A percentile compares a stretch with the other conserved stretches of the same genome.
Conservation (phyloP, 208 protist genomes). For the Balamuthia mandrillaris region DNA sequence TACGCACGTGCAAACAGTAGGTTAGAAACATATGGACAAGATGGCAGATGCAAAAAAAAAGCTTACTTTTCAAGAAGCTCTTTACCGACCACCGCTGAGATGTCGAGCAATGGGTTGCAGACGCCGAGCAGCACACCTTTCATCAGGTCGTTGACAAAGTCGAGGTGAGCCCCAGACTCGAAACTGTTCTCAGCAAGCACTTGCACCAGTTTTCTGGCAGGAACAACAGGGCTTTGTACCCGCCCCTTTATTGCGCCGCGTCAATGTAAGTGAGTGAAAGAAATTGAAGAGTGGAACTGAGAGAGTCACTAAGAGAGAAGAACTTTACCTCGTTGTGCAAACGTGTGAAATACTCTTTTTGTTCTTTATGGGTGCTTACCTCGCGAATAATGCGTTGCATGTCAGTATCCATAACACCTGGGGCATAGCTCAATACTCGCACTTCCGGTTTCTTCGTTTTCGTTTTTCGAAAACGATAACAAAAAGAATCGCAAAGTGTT, state of each 20-base stretch:
- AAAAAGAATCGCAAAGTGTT: too few relatives aligned
- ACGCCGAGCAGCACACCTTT: constrained; percentile 51
- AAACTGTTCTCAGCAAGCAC: not conserved
- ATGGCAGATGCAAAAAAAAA: not conserved
- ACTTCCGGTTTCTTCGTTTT: too few relatives aligned
- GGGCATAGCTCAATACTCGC: too few relatives aligned
- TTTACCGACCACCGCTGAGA: constrained; percentile 87
- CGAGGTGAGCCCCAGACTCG: not conserved
- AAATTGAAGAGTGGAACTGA: too few relatives aligned
- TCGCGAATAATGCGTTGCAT: too few relatives aligned
- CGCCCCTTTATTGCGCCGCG: not conserved
- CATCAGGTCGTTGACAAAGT: constrained; percentile 15
- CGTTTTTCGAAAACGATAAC: too few relatives aligned
- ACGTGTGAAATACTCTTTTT: too few relatives aligned
- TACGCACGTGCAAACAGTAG: not conserved
- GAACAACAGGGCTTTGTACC: not conserved
- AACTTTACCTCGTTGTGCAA: too few relatives aligned
- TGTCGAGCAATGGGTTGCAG: constrained; percentile 98
- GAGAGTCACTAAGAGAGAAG: too few relatives aligned
- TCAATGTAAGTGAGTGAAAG: not conserved
- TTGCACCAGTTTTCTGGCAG: not conserved
- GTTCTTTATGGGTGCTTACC: too few relatives aligned
- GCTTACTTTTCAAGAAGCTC: constrained; percentile 87
- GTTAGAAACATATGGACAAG: not conserved
- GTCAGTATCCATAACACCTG: too few relatives aligned